Evolutionary conservation across 2,329 filamentous ascomycete genomes (phyloP).

Genomic region (Cercospora beticola): DNA sequence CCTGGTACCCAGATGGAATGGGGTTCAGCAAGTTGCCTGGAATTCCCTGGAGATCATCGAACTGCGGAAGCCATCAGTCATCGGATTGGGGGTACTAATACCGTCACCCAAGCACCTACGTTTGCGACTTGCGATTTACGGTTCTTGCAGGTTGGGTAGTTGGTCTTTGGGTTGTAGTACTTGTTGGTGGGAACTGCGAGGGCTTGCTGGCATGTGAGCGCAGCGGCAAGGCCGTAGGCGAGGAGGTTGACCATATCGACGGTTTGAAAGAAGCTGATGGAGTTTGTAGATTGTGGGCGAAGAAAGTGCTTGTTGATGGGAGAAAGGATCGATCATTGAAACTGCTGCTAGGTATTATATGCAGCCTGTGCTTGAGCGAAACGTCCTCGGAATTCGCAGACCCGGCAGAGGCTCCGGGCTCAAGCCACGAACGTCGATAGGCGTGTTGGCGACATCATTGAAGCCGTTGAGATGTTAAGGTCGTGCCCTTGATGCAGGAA

Average conservation of each 20-base stretch:
- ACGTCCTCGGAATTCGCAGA: background rate
- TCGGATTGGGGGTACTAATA: too few relatives aligned
- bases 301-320: too few relatives aligned
- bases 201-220: background rate
- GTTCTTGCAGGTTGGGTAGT: slow-evolving; percentile 1
- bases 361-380: background rate
- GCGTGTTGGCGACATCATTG: background rate
- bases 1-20: slow-evolving; percentile 4
- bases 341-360: background rate
- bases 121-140: background rate
- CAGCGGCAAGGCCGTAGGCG: background rate
- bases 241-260: background rate
- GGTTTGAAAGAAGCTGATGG: too few relatives aligned
- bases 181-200: background rate
- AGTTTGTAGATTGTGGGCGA: too few relatives aligned
- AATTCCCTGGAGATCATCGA: slow-evolving; percentile 1
- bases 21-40: slow-evolving; percentile 1
- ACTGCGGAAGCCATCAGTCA: background rate
- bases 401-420: background rate
- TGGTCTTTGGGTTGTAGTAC: background rate
- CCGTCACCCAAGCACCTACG: background rate
- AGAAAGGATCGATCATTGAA: background rate
- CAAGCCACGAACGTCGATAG: background rate
- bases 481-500: background rate
- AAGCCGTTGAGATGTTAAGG: background rate